Base-by-base conservation (phyloP, 495 filamentous ascomycete genomes). In the Penicillium cosmopolitanum region DNA sequence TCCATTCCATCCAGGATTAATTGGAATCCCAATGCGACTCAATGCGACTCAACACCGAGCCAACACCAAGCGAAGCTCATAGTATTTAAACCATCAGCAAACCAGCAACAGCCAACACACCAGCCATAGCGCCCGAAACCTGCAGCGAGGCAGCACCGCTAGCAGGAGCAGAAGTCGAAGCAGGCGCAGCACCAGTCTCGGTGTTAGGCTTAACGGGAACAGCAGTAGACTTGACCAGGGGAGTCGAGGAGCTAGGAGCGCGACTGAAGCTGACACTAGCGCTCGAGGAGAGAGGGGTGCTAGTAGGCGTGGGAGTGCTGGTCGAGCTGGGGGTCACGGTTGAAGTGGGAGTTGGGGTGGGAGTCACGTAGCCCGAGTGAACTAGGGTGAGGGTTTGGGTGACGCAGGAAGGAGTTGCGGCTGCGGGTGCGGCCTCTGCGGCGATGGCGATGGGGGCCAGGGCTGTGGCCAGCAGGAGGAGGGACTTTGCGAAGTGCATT, bases 81-180 rank as follows among this genome's bases (percentile, higher is more conserved):
- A 3, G 28, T 4, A 31, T 31, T 73, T 77, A 83, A 31, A 80
- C 69, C 67, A 82, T 59, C 50, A 76, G 55, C 43, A 82, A 53
- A 36, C 77, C 78, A 40, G 78, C 81, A 53, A 75, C 69, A 46
- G 75, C 79, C 53, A 78, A 56, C 7, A 73, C 69, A 68, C 73
- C 80, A 25, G 68, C 79, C 23, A 23, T 23, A 21, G 65, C 63
- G 46, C 73, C 74, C 16, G 72, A 66, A 38, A 72, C 23, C 61
- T 78, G 69, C 54, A 66, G 61, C 5, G 69, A 63, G 28, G 77
- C 58, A 23, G 70, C 67, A 28, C 68, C 65, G 46, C 60, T 69
- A 34, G 65, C 61, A 19, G 70, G 66, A 6, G 58, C 54, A 46
- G 75, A 73, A 6, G 69, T 43, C 10, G 68, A 28, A n/a, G 69